phyloP scores from a whole-genome alignment of 2,329 filamentous ascomycete genomes.

The Xylariaceae sp. region DNA sequence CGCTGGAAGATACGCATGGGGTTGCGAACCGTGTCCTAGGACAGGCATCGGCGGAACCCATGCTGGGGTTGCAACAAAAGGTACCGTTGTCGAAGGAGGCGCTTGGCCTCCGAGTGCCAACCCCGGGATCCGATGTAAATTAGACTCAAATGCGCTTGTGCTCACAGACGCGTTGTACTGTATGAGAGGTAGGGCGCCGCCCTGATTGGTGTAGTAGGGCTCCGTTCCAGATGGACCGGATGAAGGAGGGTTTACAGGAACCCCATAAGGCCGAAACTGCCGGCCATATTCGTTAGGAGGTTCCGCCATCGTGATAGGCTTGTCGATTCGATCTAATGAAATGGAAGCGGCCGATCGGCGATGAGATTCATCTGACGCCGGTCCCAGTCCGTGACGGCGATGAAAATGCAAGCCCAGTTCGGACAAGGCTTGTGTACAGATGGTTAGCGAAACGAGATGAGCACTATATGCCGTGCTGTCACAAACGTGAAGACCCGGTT shows the following conservation, averaged over 20 bases:
- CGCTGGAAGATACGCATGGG: conserved; percentile 4
- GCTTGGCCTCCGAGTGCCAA: conserved; percentile 32
- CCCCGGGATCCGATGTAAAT: conserved; percentile 36
- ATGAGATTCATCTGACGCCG: background rate
- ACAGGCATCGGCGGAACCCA: conserved; percentile 17
- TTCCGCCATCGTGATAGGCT: conserved; percentile 35
- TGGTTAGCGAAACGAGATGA: background rate
- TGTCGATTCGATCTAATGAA: conserved; percentile 12
- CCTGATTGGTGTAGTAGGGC: conserved; percentile 12
- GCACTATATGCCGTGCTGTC: conserved; percentile 4
- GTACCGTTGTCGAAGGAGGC: conserved; percentile 8
- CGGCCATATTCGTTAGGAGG: conserved; percentile 36
- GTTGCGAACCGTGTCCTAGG: conserved; percentile 8
- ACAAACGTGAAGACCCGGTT: background rate
- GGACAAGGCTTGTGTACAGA: background rate
- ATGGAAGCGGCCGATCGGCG: background rate
- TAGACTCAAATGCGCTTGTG: conserved; percentile 36
- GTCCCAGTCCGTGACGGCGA: background rate
- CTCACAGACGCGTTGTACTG: conserved; percentile 32
- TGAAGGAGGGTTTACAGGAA: conserved; percentile 9
- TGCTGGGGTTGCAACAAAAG: conserved; percentile 14
- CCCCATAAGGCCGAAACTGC: conserved; percentile 26
- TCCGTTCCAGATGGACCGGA: conserved; percentile 8
- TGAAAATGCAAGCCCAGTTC: background rate
- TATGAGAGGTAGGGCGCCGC: conserved; percentile 12